Evolutionary conservation across 768 basidiomycete species (phyloP).

Genomic region (Butyriboletus loyo): DNA sequence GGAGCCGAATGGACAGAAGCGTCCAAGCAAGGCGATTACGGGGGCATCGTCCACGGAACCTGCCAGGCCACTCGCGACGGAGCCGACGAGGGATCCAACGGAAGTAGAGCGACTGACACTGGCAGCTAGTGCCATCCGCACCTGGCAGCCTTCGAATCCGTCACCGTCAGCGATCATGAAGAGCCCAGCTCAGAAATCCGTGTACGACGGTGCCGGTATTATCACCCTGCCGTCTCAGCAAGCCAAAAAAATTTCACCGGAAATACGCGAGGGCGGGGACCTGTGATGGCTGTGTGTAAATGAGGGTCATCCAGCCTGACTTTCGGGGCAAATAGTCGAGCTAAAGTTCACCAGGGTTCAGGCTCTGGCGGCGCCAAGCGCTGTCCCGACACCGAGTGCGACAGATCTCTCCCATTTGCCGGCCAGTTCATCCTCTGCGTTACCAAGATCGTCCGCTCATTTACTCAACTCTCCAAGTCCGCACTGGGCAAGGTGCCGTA

Average conservation of each 20-base stretch:
- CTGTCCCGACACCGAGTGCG: slow-evolving; percentile 22
- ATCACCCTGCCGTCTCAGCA: slow-evolving; percentile 19
- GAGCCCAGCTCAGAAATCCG: background rate
- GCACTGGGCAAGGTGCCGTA: slow-evolving; percentile 30
- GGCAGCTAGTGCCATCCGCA: slow-evolving; percentile 7
- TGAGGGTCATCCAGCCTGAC: slow-evolving; percentile 29
- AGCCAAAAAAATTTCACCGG: slow-evolving; percentile 34
- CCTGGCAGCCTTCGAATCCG: background rate
- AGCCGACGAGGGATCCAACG: slow-evolving; percentile 18
- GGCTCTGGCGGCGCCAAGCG: slow-evolving; percentile 29
- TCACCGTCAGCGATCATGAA: background rate
- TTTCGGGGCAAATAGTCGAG: slow-evolving; percentile 33
- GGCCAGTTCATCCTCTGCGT: slow-evolving; percentile 11
- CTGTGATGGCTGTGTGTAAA: slow-evolving; percentile 38
- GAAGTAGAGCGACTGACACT: slow-evolving; percentile 4
- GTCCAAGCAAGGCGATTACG: slow-evolving; percentile 16
- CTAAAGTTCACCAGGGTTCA: slow-evolving; percentile 31
- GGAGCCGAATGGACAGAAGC: slow-evolving; percentile 11
- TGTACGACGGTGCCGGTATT: slow-evolving; percentile 11
- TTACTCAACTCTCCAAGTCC: slow-evolving; percentile 26
- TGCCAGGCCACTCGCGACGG: slow-evolving; percentile 9
- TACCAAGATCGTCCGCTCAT: slow-evolving; percentile 24
- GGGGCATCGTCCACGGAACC: background rate
- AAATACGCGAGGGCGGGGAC: slow-evolving; percentile 39
- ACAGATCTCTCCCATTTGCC: slow-evolving; percentile 15